Evolutionary conservation across 1,284 basidiomycete genomes (phyloP), one percentile per base, ranked within the genome.

Genomic region (Ganoderma lingzhi): DNA sequence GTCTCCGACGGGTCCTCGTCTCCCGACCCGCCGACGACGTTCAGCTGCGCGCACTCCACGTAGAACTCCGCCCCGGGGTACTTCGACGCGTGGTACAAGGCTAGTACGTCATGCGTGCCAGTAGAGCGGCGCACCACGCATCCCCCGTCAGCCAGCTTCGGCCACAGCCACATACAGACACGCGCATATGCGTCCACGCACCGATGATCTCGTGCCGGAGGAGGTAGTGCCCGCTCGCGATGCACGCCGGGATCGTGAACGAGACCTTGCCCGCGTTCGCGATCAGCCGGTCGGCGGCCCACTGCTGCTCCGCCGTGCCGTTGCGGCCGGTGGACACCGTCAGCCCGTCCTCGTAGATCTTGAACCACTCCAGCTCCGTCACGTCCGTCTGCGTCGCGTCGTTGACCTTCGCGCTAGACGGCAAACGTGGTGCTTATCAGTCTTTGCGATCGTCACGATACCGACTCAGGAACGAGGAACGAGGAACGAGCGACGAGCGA

Each of bases 1-100:
- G 84, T 86, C 14, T 84, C 79, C 3, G 86, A 85, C 9, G 76
- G 35, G 8, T 76, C 15, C 82, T 80, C 67, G 75, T 35, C 82
- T 30, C 85, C 85, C 59, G 72, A 81, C 8, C 86, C 85, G 23
- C 86, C 86, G 14, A 84, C 85, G 65, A 88, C 82, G 65, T 84
- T 73, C 65, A 87, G 76, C 73, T 87, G 85, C 15, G 84, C 85
- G 65, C 85, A 87, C 75, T 86, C 84, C 85, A 86, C 85, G 84
- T 86, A 87, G 76, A 88, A 79, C 70, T 88, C 86, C 45, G 87
- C 87, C 51, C 86, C 87, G 35, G 86, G 86, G 74, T 87, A 85
- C 17, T 70, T 78, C 6, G 73, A 70, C 5, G 82, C 85, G 17
- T 76, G 82, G 74, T 85, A 84, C 32, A 86, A 76, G 19, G 84